Evolutionary conservation across 768 basidiomycete genomes (phyloP).

Genomic region (Tulasnella sp.): DNA sequence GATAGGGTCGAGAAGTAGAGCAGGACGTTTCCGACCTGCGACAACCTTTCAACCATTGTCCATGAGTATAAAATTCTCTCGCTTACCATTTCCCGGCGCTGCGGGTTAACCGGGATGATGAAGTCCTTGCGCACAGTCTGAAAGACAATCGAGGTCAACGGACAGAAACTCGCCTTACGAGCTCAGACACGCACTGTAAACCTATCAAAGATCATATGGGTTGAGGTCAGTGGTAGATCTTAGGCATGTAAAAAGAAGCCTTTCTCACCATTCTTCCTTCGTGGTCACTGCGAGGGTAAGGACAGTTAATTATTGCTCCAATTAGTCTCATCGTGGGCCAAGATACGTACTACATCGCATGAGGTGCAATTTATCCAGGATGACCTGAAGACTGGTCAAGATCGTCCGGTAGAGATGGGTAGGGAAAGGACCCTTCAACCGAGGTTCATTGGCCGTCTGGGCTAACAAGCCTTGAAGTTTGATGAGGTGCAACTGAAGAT

Average conservation of each 20-base stretch:
- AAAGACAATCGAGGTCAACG: neutral
- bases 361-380: constrained; percentile 81
- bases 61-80: neutral
- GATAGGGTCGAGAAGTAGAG: constrained; percentile 75
- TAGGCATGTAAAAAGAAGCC: constrained; percentile 5
- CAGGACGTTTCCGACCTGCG: constrained; percentile 77
- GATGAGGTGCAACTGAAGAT: constrained; percentile 83
- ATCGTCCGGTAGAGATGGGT: constrained; percentile 72
- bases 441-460: constrained; percentile 86
- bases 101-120: constrained; percentile 78
- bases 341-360: constrained; percentile 57
- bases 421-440: constrained; percentile 93
- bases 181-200: constrained; percentile 45
- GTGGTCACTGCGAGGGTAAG: constrained; percentile 52
- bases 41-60: neutral
- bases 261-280: constrained; percentile 75
- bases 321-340: neutral
- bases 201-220: constrained; percentile 30
- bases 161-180: neutral
- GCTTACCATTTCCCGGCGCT: constrained; percentile 67
- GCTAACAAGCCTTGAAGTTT: constrained; percentile 74
- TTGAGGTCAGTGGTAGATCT: constrained; percentile 4
- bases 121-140: constrained; percentile 79
- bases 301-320: neutral
- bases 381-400: constrained; percentile 70